Conservation (phyloP, 1,284 basidiomycete species). For the Sporisorium iseilematis-ciliati region DNA sequence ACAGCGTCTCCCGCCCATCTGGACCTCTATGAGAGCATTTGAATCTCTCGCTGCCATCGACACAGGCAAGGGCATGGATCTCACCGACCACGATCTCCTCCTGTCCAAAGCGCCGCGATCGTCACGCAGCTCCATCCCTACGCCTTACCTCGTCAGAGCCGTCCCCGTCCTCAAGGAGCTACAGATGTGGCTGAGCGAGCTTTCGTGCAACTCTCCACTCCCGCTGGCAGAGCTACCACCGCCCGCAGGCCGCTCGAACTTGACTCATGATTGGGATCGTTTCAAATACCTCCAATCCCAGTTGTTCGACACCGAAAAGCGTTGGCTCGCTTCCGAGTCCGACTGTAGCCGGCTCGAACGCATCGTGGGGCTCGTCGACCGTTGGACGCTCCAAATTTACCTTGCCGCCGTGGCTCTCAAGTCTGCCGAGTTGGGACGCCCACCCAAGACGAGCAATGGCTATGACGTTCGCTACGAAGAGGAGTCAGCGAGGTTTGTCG, state of each 20-base stretch:
- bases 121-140: slow-evolving; percentile 32
- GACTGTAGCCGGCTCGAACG: slow-evolving; percentile 46
- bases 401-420: slow-evolving; percentile 38
- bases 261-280: slow-evolving; percentile 49
- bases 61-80: slow-evolving; percentile 37
- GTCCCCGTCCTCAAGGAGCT: slow-evolving; percentile 33
- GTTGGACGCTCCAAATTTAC: slow-evolving; percentile 41
- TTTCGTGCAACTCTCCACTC: slow-evolving; percentile 33
- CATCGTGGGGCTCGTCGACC: slow-evolving; percentile 42
- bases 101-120: slow-evolving; percentile 33
- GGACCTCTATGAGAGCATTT: slow-evolving; percentile 30
- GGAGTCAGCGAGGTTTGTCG: slow-evolving; percentile 36
- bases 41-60: slow-evolving; percentile 43
- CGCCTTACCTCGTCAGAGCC: slow-evolving; percentile 24
- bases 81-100: slow-evolving; percentile 38
- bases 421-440: slow-evolving; percentile 21
- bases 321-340: slow-evolving; percentile 39
- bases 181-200: slow-evolving; percentile 38
- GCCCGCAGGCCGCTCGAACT: slow-evolving; percentile 15
- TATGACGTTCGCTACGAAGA: slow-evolving; percentile 38
- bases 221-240: slow-evolving; percentile 21
- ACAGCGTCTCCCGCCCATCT: slow-evolving; percentile 25
- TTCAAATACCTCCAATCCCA: slow-evolving; percentile 49
- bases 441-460: slow-evolving; percentile 13
- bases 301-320: slow-evolving; percentile 43